Evolutionary conservation across 2,329 filamentous ascomycete genomes (phyloP).

Genomic region (Graphilbum ipis-grandicollis): DNA sequence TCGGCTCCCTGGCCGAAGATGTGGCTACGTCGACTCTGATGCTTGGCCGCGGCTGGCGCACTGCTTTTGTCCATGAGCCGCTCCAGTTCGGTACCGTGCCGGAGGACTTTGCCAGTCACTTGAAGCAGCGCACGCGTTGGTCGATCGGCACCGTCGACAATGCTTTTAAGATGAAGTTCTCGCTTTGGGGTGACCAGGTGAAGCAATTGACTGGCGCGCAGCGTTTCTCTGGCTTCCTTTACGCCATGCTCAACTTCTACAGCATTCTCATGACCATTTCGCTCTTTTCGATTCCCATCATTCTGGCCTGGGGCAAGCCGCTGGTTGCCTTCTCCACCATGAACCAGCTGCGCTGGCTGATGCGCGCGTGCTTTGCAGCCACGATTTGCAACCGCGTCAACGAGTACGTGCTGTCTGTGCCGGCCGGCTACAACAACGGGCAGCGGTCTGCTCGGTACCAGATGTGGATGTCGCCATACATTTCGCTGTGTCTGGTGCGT

Average conservation of each 20-base stretch:
- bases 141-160: slow-evolving; percentile 37
- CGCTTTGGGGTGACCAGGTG: slow-evolving; percentile 32
- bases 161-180: slow-evolving; percentile 40
- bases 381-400: slow-evolving; percentile 32
- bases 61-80: slow-evolving; percentile 38
- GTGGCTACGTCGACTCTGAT: slow-evolving; percentile 39
- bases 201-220: slow-evolving; percentile 34
- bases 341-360: slow-evolving; percentile 38
- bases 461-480: slow-evolving; percentile 36
- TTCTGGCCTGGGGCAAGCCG: slow-evolving; percentile 35
- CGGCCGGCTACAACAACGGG: slow-evolving; percentile 39
- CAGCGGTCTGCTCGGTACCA: slow-evolving; percentile 37
- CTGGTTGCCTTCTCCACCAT: slow-evolving; percentile 36
- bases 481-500: slow-evolving; percentile 30
- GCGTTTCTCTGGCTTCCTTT: slow-evolving; percentile 39
- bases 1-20: slow-evolving; percentile 43
- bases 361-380: slow-evolving; percentile 35
- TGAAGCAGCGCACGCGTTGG: slow-evolving; percentile 40
- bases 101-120: slow-evolving; percentile 33
- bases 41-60: slow-evolving; percentile 42
- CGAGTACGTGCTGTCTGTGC: slow-evolving; percentile 37
- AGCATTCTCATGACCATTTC: slow-evolving; percentile 23
- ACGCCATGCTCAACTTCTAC: slow-evolving; percentile 35
- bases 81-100: slow-evolving; percentile 42
- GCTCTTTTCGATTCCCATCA: slow-evolving; percentile 38